A percentile compares a stretch with the other conserved stretches of the same genome.
These are phyloP conservation scores for Hypsizygus ulmarius DNA, from an alignment of 1,284 basidiomycete species.

Conservation along the genomic window DNA sequence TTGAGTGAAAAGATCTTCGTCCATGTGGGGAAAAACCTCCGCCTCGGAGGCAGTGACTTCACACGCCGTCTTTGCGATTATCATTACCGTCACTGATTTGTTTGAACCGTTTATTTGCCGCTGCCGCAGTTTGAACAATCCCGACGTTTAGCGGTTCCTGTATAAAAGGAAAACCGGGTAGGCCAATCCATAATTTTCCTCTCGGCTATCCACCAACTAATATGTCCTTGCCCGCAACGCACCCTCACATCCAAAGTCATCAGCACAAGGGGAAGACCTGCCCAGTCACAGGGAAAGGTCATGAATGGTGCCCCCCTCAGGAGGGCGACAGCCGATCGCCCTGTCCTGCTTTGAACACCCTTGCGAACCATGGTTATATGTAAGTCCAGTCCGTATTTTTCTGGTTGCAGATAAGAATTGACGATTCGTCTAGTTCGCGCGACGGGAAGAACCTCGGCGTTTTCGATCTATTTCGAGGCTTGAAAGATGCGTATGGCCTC, in stretches of 20 bases:
- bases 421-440: slow-evolving; percentile 32
- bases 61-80: too few species aligned
- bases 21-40: too few species aligned
- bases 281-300: slow-evolving; percentile 32
- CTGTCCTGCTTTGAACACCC: slow-evolving; percentile 48
- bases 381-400: slow-evolving; percentile 21
- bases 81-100: too few species aligned
- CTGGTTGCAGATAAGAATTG: neutral
- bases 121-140: slow-evolving; percentile 30
- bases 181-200: neutral
- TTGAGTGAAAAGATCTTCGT: too few species aligned
- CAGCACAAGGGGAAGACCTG: slow-evolving; percentile 27
- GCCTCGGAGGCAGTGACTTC: too few species aligned
- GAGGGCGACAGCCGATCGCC: slow-evolving; percentile 42
- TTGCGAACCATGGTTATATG: slow-evolving; percentile 51
- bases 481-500: slow-evolving; percentile 52
- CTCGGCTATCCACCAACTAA: neutral
- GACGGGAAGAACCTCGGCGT: slow-evolving; percentile 50
- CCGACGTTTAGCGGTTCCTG: slow-evolving; percentile 12
- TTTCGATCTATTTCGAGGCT: slow-evolving; percentile 38
- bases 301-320: slow-evolving; percentile 34
- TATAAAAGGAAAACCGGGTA: neutral
- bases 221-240: slow-evolving; percentile 24
- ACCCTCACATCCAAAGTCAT: slow-evolving; percentile 25
- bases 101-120: too few species aligned